Base-by-base conservation (phyloP, 768 basidiomycete genomes). In the Termitomyces eurrhizus region DNA sequence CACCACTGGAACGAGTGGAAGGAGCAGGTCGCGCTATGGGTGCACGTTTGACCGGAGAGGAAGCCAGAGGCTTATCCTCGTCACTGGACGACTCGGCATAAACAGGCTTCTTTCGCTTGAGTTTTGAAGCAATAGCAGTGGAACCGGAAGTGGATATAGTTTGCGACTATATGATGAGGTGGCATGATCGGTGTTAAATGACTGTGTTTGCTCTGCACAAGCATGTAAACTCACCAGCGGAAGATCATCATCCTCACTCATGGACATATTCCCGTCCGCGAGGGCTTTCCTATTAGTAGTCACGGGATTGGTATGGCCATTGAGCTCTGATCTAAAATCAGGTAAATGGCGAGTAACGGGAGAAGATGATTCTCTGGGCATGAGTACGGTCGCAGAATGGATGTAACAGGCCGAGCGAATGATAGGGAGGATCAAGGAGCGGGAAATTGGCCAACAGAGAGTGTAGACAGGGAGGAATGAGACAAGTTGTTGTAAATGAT, bases 171-270 rank as follows among this genome's bases (percentile, higher is more conserved):
- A 66, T 64, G 66, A 72, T 64, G 69, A 69, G 57, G 63, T 69
- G 66, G 65, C 67, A 63, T 41, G 64, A 67, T 63, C 61, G 62
- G 56, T 64, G 64, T 61, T 62, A 59, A 60, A 49, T 33, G 50
- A 33, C 56, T 53, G 42, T 61, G 63, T 48, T 42, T 41, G 36
- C 13, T 29, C 54, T 44, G 16, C 16, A 49, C 59, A 67, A 51
- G 35, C 33, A 50, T 13, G 33, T 59, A 63, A 49, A 77, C 83
- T 65, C 72, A 92, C 91, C 70, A 90, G 77, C 49, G 89, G 89
- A 72, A 85, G 72, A 66, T 90, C 87, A 50, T 87, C 86, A 55
- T 85, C 88, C 60, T 89, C 88, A 63, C 87, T 89, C 81, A 87
- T 82, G 29, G 79, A 76, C 54, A 68, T 75, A 58, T 77, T 73